Base-by-base conservation (phyloP, 2,329 filamentous ascomycete genomes). In the Ceratocystis ficicola region DNA sequence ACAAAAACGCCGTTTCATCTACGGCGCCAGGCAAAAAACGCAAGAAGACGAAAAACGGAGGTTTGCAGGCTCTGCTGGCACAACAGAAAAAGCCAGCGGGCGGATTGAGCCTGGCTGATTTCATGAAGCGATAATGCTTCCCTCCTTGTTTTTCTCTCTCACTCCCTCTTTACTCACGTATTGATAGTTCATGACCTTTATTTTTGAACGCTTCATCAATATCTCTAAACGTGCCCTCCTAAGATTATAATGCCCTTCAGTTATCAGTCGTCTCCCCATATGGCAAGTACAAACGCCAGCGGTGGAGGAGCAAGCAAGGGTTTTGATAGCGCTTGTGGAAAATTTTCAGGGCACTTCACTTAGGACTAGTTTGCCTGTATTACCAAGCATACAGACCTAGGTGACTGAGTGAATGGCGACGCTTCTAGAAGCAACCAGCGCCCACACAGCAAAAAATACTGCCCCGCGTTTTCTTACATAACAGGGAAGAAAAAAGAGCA, bases 21-120 rank as follows among this genome's bases (percentile, higher is more conserved):
- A 7, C 52, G 17, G 17, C 66, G 8, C 28, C 82, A 6, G 83
- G 82, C 75, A 86, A 84, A 74, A 86, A 86, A 75, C 78, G 84
- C 62, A 82, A 85, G 41, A 87, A 85, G 75, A 81, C 77, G 68
- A 78, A 84, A 68, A 88, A 87, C 73, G 81, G 83, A 44, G 84
- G 83, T 0, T 76, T 89, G n/a, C 83, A 86, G 72, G 84, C 85
- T 63, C 73, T 88, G 50, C 76, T 88, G n/a, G 79, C 75, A 3
- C 81, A 83, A 69, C 77, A 77, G 63, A 77, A 76, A 71, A 65
- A 66, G 50, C 36, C 67, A 7, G 7, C 50, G 4, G 70, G 76
- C 12, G 17, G 66, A 20, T 72, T 85, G 36, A 83, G 79, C 68
- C 77, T 85, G n/a, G 76, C 80, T 36, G 80, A 83, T 71, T 84